Base-by-base conservation (phyloP, 2,329 filamentous ascomycete species). In the Metarhizium rileyi region DNA sequence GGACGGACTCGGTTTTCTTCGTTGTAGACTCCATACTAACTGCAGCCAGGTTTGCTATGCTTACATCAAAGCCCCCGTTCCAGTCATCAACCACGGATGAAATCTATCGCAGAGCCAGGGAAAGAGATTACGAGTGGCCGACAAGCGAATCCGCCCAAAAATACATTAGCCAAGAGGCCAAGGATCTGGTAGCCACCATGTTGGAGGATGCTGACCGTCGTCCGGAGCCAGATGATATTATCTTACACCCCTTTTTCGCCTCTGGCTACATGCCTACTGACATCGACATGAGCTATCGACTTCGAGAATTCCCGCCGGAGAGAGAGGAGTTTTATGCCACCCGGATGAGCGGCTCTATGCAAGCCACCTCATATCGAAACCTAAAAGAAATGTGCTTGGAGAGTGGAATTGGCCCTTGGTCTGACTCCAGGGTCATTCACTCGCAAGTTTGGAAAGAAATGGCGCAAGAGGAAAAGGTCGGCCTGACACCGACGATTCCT, bases 41-140 rank as follows among this genome's bases (percentile, higher is more conserved):
- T 2, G 12, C 5, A 27, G 20, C 9, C 57, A 89, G 86, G 66
- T 97, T 95, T 69, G 94, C 93, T 45, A 91, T 98, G 81, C 85
- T 97, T 44, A 93, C 93, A 7, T 95, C 93, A 20, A 94, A 91
- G 60, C 91, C 93, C 1, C 93, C 93, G 0, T 98, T 98, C 66
- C 93, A 98, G 68, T 95, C 93, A 12, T 83, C 84, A 12, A 91
- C 87, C 38, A 87, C 87, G 18, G 87, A 93, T 63, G 87, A 91
- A 62, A 93, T 93, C 53, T 93, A 93, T 68, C 80, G 74, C 66
- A 81, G 77, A 66, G 84, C 81, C 49, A 70, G 75, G 58, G 79
- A 84, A 57, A 76, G 85, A 57, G 86, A 90, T 60, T 91, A 90
- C 63, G 83, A 86, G 61, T 91, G 87, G 87, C 87, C 87, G 14